Evolutionary conservation across 2,329 filamentous ascomycete genomes (phyloP), one percentile per base, ranked within the genome.

Genomic region (Mollisia scopiformis): DNA sequence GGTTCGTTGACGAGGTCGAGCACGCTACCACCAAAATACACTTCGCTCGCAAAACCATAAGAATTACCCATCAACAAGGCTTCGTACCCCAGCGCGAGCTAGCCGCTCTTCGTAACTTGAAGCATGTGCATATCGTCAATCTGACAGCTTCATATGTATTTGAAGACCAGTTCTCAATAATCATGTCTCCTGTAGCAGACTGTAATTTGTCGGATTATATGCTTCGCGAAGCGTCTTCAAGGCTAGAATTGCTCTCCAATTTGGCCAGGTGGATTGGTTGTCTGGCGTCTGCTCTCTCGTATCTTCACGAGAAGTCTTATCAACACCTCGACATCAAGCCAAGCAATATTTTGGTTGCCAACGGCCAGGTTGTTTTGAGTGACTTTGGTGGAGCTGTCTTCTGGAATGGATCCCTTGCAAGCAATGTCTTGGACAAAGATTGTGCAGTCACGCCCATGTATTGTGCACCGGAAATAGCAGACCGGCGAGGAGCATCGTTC

Each of bases 281-380:
- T 23, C 47, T 60, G 30, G 41, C 37, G 13, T 52, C 52, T 27
- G 58, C 58, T 10, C 27, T 56, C 5, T 56, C 43, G 2, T 60
- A 60, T n/a, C 50, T 60, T 25, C 58, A 60, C 30, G 28, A 27
- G 10, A 51, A 51, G 25, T 52, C 46, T 16, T 52, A 39, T 37
- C 58, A 51, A n/a, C 58, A 60, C 35, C 46, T 60, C 27, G 58
- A 60, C 30, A 60, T 60, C 35, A 60, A 60, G 21, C 58, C 58
- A 33, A 56, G 53, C 35, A 60, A 56, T 30, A 35, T 60, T 47
- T 19, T 60, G 16, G 28, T 56, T 19, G 21, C 27, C 14, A 19
- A 35, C 16, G 46, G 25, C 14, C 30, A 60, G 27, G 28, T 60
- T 2, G 52, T 60, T 43, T 21, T 60, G 7, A 49, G 52, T 8